These are phyloP conservation scores for Pythium oligandrum DNA, from an alignment of 352 stramenopile species.

Conservation along the genomic window DNA sequence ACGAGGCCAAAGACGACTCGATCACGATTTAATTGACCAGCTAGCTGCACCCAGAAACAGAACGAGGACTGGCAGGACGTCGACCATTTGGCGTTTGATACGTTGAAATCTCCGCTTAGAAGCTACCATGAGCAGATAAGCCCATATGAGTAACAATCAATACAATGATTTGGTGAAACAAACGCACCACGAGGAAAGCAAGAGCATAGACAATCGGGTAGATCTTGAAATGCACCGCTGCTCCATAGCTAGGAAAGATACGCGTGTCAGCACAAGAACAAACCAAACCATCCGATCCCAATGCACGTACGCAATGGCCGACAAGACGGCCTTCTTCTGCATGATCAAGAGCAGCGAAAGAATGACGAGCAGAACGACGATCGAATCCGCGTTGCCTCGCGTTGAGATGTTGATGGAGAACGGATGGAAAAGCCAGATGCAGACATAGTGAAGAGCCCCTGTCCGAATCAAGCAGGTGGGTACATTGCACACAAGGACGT, in stretches of 20 bases:
- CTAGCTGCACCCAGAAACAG: slow-evolving; percentile 50
- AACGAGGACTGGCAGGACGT: slow-evolving; percentile 41
- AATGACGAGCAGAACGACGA: slow-evolving; percentile 93
- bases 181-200: slow-evolving; percentile 76
- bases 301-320: slow-evolving; percentile 53
- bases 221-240: slow-evolving; percentile 97
- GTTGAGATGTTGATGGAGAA: slow-evolving; percentile 99
- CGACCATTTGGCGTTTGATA: slow-evolving; percentile 39
- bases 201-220: slow-evolving; percentile 98
- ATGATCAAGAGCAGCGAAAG: slow-evolving; percentile 85
- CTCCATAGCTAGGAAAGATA: slow-evolving; percentile 72
- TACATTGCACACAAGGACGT: no score
- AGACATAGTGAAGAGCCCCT: slow-evolving; percentile 64
- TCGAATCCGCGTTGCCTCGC: slow-evolving; percentile 95
- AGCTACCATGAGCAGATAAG: slow-evolving; percentile 30
- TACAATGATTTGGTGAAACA: neutral
- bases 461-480: neutral
- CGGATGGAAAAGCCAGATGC: slow-evolving; percentile 97
- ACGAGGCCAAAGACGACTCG: slow-evolving; percentile 88
- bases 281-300: neutral
- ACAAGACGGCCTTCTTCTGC: slow-evolving; percentile 68
- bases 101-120: slow-evolving; percentile 59
- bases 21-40: slow-evolving; percentile 55
- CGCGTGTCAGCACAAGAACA: neutral
- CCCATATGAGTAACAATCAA: neutral